These are phyloP conservation scores for Colletotrichum cuscutae DNA, from an alignment of 2,329 filamentous ascomycete genomes.

Conservation along the genomic window DNA sequence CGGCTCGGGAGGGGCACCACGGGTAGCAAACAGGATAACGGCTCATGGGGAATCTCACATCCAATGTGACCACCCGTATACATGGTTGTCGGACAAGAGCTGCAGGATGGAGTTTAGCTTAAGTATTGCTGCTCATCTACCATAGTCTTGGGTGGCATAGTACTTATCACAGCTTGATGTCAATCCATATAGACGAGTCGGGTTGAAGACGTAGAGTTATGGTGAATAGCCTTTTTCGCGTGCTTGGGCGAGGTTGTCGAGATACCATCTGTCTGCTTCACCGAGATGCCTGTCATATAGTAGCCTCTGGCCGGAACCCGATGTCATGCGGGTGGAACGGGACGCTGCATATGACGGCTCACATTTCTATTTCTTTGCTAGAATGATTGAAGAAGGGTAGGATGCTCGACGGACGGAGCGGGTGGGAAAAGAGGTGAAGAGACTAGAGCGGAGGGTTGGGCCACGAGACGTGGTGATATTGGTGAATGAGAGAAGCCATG, in stretches of 20 bases:
- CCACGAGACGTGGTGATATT: background rate
- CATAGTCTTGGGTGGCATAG: background rate
- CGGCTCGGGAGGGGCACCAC: background rate
- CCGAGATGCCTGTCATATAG: background rate
- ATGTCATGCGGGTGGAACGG: background rate
- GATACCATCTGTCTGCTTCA: background rate
- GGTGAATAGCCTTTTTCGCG: background rate
- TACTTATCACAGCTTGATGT: background rate
- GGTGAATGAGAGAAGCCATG: background rate
- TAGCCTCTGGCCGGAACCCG: background rate
- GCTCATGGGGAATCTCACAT: background rate
- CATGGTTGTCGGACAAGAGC: background rate
- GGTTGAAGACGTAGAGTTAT: background rate
- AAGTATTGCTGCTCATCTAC: background rate
- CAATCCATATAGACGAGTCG: background rate
- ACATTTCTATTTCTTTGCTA: background rate
- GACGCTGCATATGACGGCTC: slow-evolving; percentile 20
- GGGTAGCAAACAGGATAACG: background rate
- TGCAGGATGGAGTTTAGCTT: background rate
- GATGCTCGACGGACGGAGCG: background rate
- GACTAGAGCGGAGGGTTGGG: background rate
- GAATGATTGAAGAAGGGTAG: background rate
- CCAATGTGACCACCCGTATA: background rate
- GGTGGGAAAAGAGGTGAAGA: background rate
- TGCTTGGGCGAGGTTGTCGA: background rate